A percentile compares a stretch with the other conserved stretches of the same genome.
phyloP scores from a whole-genome alignment of 805 yeast genomes.

The Candida wancherniae region DNA sequence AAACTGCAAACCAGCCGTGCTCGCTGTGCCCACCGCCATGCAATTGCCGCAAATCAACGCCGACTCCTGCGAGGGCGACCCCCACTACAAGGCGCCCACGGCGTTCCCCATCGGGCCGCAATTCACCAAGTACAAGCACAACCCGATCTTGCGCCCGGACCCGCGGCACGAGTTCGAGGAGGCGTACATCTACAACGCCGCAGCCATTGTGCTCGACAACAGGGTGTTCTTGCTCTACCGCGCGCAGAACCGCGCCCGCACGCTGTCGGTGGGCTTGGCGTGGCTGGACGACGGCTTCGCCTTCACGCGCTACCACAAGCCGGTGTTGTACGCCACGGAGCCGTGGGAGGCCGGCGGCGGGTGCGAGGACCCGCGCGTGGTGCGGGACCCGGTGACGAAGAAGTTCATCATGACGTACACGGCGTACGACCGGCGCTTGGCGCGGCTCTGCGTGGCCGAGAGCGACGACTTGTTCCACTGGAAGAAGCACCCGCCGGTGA shows the following conservation, averaged over 20 bases:
- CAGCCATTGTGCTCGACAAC: conserved; percentile 38
- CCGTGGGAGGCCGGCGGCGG: conserved; percentile 40
- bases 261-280: conserved; percentile 36
- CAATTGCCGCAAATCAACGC: conserved; percentile 23
- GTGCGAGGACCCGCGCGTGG: conserved; percentile 40
- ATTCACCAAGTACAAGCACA: conserved; percentile 28
- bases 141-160: conserved; percentile 37
- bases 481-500: conserved; percentile 34
- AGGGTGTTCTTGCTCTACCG: conserved; percentile 34
- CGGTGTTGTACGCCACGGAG: conserved; percentile 34
- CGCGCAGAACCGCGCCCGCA: conserved; percentile 33
- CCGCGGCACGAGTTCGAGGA: conserved; percentile 35
- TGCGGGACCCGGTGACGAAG: conserved; percentile 32
- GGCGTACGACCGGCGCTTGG: conserved; percentile 30
- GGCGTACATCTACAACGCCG: conserved; percentile 38
- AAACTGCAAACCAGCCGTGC: background rate
- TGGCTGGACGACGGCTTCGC: conserved; percentile 38
- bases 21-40: conserved; percentile 5
- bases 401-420: conserved; percentile 38
- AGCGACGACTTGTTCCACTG: conserved; percentile 33
- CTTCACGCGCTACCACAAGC: conserved; percentile 27
- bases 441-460: conserved; percentile 38
- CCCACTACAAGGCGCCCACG: conserved; percentile 28
- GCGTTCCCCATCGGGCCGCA: conserved; percentile 39
- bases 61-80: conserved; percentile 28